These are phyloP conservation scores for Tillandsia fasciculata DNA, from an alignment of 176 grass and related monocot species.

Conservation along the genomic window DNA sequence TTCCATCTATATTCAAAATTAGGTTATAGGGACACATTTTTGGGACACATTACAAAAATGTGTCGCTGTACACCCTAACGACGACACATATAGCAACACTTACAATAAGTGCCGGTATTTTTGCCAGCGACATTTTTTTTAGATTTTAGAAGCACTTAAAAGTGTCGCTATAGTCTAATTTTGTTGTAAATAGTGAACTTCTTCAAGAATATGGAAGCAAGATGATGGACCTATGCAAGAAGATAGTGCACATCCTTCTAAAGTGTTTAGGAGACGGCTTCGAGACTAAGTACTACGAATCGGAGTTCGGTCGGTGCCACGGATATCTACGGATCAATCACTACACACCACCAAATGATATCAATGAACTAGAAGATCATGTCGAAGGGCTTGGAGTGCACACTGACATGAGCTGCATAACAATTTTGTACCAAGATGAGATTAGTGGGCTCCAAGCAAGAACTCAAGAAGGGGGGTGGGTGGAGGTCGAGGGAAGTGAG, in stretches of 20 bases:
- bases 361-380: not conserved
- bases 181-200: not conserved
- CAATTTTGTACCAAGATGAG: slow-evolving; percentile 5
- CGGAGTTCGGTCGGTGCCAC: slow-evolving; percentile 5
- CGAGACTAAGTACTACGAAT: slow-evolving; percentile 10
- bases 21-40: too few relatives aligned
- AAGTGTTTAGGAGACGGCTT: slow-evolving; percentile 8
- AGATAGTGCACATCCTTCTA: not conserved
- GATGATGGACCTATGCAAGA: slow-evolving; percentile 1
- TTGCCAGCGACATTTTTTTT: too few relatives aligned
- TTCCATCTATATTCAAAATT: too few relatives aligned
- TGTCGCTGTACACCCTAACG: too few relatives aligned
- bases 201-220: slow-evolving; percentile 1
- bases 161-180: too few relatives aligned
- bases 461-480: slow-evolving; percentile 2
- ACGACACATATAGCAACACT: too few relatives aligned
- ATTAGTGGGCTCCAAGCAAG: slow-evolving; percentile 6
- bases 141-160: too few relatives aligned
- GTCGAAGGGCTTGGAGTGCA: slow-evolving; percentile 14
- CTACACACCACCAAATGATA: slow-evolving; percentile 2
- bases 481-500: not conserved
- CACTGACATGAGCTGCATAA: slow-evolving; percentile 18
- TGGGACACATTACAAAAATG: too few relatives aligned
- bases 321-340: slow-evolving; percentile 11
- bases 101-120: too few relatives aligned